Conservation (phyloP, 1,139 yeast genomes). For the Yamadazyma friedrichii region DNA sequence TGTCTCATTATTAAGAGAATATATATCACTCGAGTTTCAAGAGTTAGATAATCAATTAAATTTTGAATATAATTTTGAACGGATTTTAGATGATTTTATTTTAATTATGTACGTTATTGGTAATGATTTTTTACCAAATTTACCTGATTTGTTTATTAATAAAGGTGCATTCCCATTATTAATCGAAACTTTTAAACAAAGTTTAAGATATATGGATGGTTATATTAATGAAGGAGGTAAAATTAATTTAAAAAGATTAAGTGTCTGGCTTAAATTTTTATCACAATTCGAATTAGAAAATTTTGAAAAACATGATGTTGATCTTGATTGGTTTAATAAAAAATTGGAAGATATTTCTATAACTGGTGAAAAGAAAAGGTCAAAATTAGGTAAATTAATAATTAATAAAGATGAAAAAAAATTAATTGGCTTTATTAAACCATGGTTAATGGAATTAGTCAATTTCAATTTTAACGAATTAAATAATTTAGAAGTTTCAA, state of each 20-base stretch:
- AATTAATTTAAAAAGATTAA: constrained; percentile 71
- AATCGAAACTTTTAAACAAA: constrained; percentile 81
- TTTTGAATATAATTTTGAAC: constrained; percentile 83
- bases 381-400: constrained; percentile 61
- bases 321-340: constrained; percentile 88
- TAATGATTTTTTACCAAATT: constrained; percentile 96
- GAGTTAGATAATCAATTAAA: constrained; percentile 61
- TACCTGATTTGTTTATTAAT: constrained; percentile 89
- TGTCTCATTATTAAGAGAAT: constrained; percentile 84
- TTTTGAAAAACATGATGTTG: constrained; percentile 79
- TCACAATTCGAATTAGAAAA: constrained; percentile 76
- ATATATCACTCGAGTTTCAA: constrained; percentile 79
- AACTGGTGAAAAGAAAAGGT: constrained; percentile 67
- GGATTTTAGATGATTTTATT: constrained; percentile 88
- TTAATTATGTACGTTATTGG: constrained; percentile 93
- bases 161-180: constrained; percentile 95
- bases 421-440: constrained; percentile 57
- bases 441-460: constrained; percentile 59
- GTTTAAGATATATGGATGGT: constrained; percentile 73
- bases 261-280: constrained; percentile 67
- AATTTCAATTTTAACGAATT: constrained; percentile 28
- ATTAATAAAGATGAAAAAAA: constrained; percentile 74
- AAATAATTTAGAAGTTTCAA: constrained; percentile 38
- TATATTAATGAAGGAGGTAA: constrained; percentile 82
- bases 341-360: constrained; percentile 78